Conservation (phyloP, 768 basidiomycete species). For the Nidularia pulvinata region DNA sequence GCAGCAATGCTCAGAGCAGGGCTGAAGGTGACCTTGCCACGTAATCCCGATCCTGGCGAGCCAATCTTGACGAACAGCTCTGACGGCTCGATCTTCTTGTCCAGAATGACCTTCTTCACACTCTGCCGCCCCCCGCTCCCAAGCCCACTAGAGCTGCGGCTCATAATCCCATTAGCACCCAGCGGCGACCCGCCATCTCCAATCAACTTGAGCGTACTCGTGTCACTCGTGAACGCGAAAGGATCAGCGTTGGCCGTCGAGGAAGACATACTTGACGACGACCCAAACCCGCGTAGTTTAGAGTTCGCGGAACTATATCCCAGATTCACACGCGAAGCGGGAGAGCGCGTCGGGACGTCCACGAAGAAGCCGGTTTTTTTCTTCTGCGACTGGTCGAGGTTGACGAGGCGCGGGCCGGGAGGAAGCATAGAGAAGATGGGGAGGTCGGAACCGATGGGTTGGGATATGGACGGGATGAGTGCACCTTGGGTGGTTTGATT, state of each 20-base stretch:
- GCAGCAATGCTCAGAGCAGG: conserved; percentile 75
- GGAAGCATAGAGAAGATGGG: conserved; percentile 79
- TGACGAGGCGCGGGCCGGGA: conserved; percentile 62
- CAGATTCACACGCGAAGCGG: conserved; percentile 61
- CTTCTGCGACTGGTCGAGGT: conserved; percentile 62
- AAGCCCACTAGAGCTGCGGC: conserved; percentile 56
- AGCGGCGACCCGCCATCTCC: conserved; percentile 41
- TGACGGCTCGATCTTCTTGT: conserved; percentile 78
- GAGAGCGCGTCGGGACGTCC: conserved; percentile 75
- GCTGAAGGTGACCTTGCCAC: conserved; percentile 69
- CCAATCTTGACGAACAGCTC: conserved; percentile 63
- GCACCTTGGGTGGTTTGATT: conserved; percentile 52
- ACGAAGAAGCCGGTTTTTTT: conserved; percentile 79
- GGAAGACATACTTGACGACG: conserved; percentile 40
- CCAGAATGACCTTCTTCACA: conserved; percentile 91
- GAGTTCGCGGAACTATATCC: conserved; percentile 69
- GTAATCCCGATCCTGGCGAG: conserved; percentile 37
- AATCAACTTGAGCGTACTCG: conserved; percentile 43
- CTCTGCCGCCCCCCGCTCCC: conserved; percentile 76
- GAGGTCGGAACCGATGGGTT: conserved; percentile 74
- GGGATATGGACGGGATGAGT: conserved; percentile 85
- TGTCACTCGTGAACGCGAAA: conserved; percentile 53
- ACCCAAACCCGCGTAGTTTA: conserved; percentile 72
- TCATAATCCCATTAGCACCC: conserved; percentile 61
- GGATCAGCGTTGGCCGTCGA: conserved; percentile 29